Percentiles rank a stretch among this genome's conserved stretches.
These are phyloP conservation scores for Coemansia asiatica DNA, from an alignment of 192 early-diverging fungal genomes.

Conservation along the genomic window DNA sequence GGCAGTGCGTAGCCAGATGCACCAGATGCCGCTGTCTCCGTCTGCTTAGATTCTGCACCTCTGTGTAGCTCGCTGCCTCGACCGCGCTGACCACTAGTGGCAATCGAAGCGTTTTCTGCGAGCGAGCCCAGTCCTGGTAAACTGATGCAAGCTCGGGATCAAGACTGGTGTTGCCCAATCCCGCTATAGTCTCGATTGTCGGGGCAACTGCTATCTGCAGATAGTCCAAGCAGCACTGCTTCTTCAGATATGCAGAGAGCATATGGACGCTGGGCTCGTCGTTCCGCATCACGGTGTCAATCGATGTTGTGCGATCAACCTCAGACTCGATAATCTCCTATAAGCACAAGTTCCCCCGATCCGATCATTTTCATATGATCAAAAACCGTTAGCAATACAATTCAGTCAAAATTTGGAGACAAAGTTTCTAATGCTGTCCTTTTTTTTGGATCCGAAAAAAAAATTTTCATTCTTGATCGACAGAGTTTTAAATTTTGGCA, in stretches of 20 bases:
- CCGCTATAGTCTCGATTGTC: constrained; percentile 37
- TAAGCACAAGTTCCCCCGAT: too few relatives aligned
- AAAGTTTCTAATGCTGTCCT: neutral
- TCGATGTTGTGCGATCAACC: constrained; percentile 41
- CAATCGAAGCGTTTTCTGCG: constrained; percentile 16
- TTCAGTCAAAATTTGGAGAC: neutral
- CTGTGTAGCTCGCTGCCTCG: constrained; percentile 47
- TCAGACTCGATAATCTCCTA: constrained; percentile 47
- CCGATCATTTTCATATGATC: neutral
- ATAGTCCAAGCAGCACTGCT: constrained; percentile 33
- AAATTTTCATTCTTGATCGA: neutral
- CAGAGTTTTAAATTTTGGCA: neutral
- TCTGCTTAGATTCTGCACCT: constrained; percentile 52
- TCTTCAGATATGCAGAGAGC: constrained; percentile 40
- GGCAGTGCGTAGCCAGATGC: constrained; percentile 39
- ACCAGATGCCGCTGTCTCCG: constrained; percentile 39
- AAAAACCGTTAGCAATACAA: neutral
- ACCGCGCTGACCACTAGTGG: constrained; percentile 31
- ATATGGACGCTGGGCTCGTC: constrained; percentile 50
- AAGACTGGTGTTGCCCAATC: constrained; percentile 33
- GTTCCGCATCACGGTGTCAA: constrained; percentile 50
- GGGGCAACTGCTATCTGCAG: constrained; percentile 36
- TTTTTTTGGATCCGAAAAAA: neutral
- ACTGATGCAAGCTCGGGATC: constrained; percentile 36
- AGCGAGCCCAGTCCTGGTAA: constrained; percentile 51